Percentiles rank a stretch among this genome's conserved stretches.
phyloP scores from a whole-genome alignment of 805 yeast genomes.

The Ogataea wickerhamii region DNA sequence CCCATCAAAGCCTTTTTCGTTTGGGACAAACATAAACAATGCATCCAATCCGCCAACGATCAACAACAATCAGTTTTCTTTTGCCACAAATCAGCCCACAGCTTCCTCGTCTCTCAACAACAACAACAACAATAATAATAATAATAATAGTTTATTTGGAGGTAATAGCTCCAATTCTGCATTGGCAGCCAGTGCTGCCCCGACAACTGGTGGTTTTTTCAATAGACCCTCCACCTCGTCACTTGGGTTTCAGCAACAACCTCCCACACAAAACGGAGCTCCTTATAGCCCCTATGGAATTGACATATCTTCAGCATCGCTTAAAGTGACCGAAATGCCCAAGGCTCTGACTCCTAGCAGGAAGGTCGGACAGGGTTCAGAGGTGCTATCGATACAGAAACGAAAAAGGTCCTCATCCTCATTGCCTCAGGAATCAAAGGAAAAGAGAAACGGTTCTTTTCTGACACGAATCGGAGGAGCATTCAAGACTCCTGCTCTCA shows the following conservation, averaged over 20 bases:
- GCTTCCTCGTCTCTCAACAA: background rate
- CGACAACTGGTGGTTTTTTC: conserved; percentile 6
- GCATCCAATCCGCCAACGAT: conserved; percentile 1
- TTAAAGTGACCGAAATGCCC: conserved; percentile 27
- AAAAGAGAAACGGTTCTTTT: conserved; percentile 13
- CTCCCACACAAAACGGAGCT: conserved; percentile 6
- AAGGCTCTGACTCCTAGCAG: conserved; percentile 24
- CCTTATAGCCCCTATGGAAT: conserved; percentile 27
- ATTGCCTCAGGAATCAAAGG: conserved; percentile 10
- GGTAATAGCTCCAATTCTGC: conserved; percentile 16
- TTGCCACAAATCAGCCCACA: conserved; percentile 21
- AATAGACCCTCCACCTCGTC: conserved; percentile 9
- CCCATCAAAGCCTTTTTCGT: conserved; percentile 14
- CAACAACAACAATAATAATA: too few relatives aligned
- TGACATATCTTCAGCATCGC: conserved; percentile 13
- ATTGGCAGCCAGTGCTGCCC: conserved; percentile 3
- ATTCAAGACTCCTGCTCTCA: conserved; percentile 17
- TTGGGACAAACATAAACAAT: conserved; percentile 12
- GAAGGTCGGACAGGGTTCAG: conserved; percentile 3
- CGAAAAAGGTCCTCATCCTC: conserved; percentile 24
- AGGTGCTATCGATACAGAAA: conserved; percentile 10
- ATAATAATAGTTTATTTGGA: background rate
- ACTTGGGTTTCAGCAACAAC: conserved; percentile 2
- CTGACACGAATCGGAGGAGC: conserved; percentile 20
- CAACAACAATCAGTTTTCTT: conserved; percentile 25